These are phyloP conservation scores for Fusarium austroafricanum DNA, from an alignment of 2,329 filamentous ascomycete species.

Conservation along the genomic window DNA sequence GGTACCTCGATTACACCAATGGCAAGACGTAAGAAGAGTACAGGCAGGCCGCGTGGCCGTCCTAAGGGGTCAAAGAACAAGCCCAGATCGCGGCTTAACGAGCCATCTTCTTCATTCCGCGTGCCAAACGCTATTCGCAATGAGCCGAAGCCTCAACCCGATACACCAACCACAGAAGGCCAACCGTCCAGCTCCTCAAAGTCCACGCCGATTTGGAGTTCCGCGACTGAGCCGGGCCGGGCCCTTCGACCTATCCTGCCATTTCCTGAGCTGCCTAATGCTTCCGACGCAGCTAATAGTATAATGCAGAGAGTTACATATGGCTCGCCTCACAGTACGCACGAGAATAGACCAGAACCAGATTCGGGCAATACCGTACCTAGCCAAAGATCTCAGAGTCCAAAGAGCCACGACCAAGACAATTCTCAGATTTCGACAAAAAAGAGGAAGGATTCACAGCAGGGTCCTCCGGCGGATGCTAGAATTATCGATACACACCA, in stretches of 20 bases:
- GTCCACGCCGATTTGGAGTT: neutral
- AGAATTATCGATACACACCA: constrained; percentile 1
- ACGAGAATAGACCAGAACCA: neutral
- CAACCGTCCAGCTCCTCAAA: neutral
- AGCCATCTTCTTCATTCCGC: neutral
- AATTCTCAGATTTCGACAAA: neutral
- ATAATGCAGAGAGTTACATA: neutral
- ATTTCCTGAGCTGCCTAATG: neutral
- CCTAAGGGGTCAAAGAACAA: constrained; percentile 62
- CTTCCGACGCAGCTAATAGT: neutral
- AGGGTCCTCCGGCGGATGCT: neutral
- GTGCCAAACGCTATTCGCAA: neutral
- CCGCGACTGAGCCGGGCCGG: constrained; percentile 24
- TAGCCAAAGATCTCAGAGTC: neutral
- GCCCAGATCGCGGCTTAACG: constrained; percentile 45
- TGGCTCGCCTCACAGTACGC: neutral
- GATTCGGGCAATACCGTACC: neutral
- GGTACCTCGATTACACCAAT: constrained; percentile 1
- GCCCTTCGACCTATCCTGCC: constrained; percentile 22
- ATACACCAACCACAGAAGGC: constrained; percentile 3
- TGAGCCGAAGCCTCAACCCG: constrained; percentile 41
- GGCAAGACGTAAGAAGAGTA: constrained; percentile 35
- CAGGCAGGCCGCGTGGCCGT: constrained; percentile 51
- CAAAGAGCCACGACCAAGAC: neutral
- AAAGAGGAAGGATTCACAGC: constrained; percentile 27